phyloP scores from a whole-genome alignment of 192 early-diverging fungal genomes.

The Mycoemilia scoparia region DNA sequence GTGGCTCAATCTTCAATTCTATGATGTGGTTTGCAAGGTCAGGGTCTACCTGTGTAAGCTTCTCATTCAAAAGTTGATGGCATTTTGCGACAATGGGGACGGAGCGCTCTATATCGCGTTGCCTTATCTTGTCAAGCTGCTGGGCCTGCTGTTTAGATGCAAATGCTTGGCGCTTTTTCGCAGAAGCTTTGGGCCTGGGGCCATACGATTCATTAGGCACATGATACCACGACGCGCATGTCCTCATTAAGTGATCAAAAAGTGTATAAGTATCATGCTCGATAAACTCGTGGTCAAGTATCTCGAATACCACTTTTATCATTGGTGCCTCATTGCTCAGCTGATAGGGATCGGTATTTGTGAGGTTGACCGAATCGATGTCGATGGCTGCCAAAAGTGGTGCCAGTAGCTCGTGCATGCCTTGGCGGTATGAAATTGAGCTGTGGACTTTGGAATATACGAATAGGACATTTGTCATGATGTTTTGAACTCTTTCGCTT shows the following conservation, averaged over 20 bases:
- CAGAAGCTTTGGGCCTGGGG: too few species aligned
- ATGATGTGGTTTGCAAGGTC: constrained; percentile 53
- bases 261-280: constrained; percentile 77
- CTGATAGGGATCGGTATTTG: not conserved
- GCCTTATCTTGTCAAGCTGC: not conserved
- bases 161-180: not conserved
- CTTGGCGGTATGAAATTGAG: constrained; percentile 85
- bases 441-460: constrained; percentile 80
- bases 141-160: not conserved
- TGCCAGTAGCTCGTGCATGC: constrained; percentile 92
- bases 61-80: constrained; percentile 45
- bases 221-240: constrained; percentile 75
- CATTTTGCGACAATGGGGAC: constrained; percentile 60
- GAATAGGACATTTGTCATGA: constrained; percentile 68
- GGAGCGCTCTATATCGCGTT: constrained; percentile 1
- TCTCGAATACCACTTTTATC: constrained; percentile 26
- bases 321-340: constrained; percentile 3
- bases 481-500: constrained; percentile 34
- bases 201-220: constrained; percentile 33
- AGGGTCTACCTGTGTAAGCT: constrained; percentile 50
- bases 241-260: constrained; percentile 66
- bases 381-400: constrained; percentile 65
- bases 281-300: constrained; percentile 48
- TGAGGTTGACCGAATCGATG: constrained; percentile 35
- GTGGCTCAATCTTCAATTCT: constrained; percentile 70